These are phyloP conservation scores for Aspergillus eucalypticola DNA, from an alignment of 2,329 filamentous ascomycete genomes.

Conservation along the genomic window DNA sequence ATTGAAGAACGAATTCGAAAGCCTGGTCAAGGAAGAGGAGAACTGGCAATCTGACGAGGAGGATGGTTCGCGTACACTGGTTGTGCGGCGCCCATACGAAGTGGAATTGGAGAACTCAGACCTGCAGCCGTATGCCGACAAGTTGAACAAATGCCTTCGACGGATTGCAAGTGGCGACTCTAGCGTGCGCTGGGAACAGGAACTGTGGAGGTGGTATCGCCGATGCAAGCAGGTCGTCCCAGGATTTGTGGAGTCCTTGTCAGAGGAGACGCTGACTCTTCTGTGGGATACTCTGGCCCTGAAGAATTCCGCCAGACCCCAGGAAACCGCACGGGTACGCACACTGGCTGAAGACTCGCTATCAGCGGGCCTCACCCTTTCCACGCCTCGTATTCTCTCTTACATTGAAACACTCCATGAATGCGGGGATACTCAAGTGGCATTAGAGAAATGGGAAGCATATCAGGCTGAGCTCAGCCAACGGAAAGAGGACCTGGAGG, in stretches of 20 bases:
- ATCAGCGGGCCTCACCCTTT: conserved; percentile 57
- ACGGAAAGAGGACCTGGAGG: conserved; percentile 39
- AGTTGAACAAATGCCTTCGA: conserved; percentile 43
- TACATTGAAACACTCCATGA: conserved; percentile 70
- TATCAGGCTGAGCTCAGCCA: conserved; percentile 56
- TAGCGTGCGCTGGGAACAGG: conserved; percentile 34
- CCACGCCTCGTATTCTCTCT: conserved; percentile 61
- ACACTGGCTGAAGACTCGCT: conserved; percentile 67
- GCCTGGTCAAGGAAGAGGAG: conserved; percentile 38
- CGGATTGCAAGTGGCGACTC: conserved; percentile 30
- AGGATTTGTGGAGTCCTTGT: conserved; percentile 57
- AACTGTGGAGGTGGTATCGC: conserved; percentile 54
- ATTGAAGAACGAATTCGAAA: conserved; percentile 41
- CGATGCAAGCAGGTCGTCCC: conserved; percentile 51
- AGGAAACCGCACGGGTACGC: conserved; percentile 61
- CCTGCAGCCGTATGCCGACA: conserved; percentile 41
- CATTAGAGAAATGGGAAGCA: conserved; percentile 65
- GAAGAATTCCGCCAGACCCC: conserved; percentile 47
- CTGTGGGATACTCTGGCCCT: conserved; percentile 63
- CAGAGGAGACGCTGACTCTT: conserved; percentile 61
- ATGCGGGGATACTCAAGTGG: conserved; percentile 60
- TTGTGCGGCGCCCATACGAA: conserved; percentile 29
- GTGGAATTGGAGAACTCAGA: conserved; percentile 35
- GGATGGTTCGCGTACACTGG: conserved; percentile 19
- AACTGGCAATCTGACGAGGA: conserved; percentile 34